Base-by-base conservation (phyloP, 768 basidiomycete species). In the Termitomyces sp. region DNA sequence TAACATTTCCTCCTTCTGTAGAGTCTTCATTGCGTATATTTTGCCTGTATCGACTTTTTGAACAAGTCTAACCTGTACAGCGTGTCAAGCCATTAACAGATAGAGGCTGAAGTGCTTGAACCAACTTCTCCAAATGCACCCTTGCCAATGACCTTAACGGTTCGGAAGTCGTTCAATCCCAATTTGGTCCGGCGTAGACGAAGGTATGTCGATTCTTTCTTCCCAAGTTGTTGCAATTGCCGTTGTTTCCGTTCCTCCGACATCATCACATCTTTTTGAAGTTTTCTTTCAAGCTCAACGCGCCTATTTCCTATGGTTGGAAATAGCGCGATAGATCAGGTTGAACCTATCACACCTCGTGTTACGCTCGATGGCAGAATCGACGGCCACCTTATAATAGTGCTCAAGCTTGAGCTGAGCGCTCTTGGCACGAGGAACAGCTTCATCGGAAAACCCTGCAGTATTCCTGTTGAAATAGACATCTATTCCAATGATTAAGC, bases 1-100 rank as follows among this genome's bases (percentile, higher is more conserved):
- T 72, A 99, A 83, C 97, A 98, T 99, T 71, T 98, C 97, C 49
- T 90, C 90, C 78, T 99, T 99, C 74, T 89, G 88, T 69, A 98
- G 75, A 24, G 93, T 92, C 76, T 98, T 98, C 96, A 99, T 97
- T 18, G 97, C 97, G 71, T 98, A 99, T 56, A 98, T 97, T 76
- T 94, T 97, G 36, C 95, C 94, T 6, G 95, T 98, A 69, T 99
- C 97, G 16, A 81, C 83, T 74, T 99, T 99, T 70, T 99, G 96
- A 32, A 97, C 95, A 33, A 99, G 80, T 44, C 97, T 85, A 51
- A 99, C 95, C 81, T 83, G 53, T 34, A 34, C 36, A 45, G 20
- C 20, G 18, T 4, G 30, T 45, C 30, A 46, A 44, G 12, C 30
- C 22, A 45, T 40, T 32, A 24, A 40, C 39, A 53, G 45, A 49